A percentile compares a stretch with the other conserved stretches of the same genome.
phyloP scores from a whole-genome alignment of 2,329 filamentous ascomycete genomes.

The Alternaria burnsii region DNA sequence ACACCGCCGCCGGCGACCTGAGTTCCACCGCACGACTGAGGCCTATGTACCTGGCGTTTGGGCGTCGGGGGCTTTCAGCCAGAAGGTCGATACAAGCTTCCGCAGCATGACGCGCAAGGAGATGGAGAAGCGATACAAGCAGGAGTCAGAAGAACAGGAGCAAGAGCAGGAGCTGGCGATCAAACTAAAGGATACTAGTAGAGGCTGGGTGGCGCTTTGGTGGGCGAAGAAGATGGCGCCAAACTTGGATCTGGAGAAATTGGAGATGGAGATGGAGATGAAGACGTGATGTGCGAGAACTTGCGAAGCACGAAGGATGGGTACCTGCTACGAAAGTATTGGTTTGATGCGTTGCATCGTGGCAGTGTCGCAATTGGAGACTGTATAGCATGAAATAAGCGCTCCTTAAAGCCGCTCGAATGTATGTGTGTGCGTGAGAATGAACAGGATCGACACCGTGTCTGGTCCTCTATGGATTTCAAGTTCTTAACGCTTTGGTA shows the following conservation, averaged over 20 bases:
- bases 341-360: background rate
- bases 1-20: conserved; percentile 3
- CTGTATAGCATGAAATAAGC: background rate
- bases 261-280: conserved; percentile 5
- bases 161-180: conserved; percentile 7
- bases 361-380: rapidly evolving
- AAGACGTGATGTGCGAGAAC: background rate
- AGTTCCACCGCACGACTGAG: conserved; percentile 1
- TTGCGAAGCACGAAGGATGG: background rate
- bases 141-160: conserved; percentile 9
- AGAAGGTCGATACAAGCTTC: conserved; percentile 24
- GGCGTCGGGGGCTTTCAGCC: conserved; percentile 12
- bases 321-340: background rate
- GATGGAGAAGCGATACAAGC: background rate
- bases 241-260: conserved; percentile 2
- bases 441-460: background rate
- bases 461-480: background rate
- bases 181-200: conserved; percentile 10
- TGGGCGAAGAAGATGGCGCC: conserved; percentile 14
- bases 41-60: conserved; percentile 18
- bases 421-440: background rate
- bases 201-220: conserved; percentile 15
- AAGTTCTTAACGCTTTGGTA: no score
- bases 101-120: background rate
- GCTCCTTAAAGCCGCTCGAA: no score